Evolutionary conservation across 306 rosid species (phyloP).

Genomic region (Cicer arietinum): DNA sequence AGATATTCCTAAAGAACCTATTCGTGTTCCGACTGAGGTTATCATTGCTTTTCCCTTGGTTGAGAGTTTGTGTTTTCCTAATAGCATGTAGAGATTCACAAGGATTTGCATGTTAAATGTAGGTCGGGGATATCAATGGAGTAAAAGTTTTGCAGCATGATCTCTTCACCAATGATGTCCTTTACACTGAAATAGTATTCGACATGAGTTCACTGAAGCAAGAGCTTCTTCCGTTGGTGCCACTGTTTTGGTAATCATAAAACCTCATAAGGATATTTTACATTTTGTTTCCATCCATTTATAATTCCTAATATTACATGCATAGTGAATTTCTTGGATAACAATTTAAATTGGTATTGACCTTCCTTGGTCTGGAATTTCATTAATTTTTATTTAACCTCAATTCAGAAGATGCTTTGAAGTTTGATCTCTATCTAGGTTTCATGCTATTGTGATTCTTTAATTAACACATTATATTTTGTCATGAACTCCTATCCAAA

Average conservation of each 20-base stretch:
- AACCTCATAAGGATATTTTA: conserved; percentile 40
- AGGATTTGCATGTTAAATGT: conserved; percentile 48
- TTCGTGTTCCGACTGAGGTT: conserved; percentile 79
- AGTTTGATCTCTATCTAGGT: not conserved
- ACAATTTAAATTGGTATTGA: conserved; percentile 25
- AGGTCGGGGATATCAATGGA: conserved; percentile 85
- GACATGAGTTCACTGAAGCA: conserved; percentile 84
- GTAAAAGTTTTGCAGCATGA: conserved; percentile 89
- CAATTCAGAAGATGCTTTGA: conserved; percentile 17
- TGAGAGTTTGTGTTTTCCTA: conserved; percentile 36
- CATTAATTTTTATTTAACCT: not conserved
- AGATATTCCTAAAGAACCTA: conserved; percentile 97
- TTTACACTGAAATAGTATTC: conserved; percentile 90
- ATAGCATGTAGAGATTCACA: conserved; percentile 30
- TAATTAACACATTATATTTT: conserved; percentile 26
- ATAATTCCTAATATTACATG: conserved; percentile 30
- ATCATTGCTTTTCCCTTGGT: conserved; percentile 34
- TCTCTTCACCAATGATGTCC: conserved; percentile 95
- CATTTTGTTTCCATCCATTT: conserved; percentile 28
- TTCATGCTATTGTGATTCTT: conserved; percentile 17
- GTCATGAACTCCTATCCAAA: conserved; percentile 26
- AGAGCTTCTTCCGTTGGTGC: conserved; percentile 90
- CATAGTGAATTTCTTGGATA: not conserved
- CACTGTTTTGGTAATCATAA: conserved; percentile 82
- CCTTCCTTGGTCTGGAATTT: conserved; percentile 31